Evolutionary conservation across 345 rosid species (phyloP), one percentile per base, ranked within the genome.

Genomic region (Turnera subulata): DNA sequence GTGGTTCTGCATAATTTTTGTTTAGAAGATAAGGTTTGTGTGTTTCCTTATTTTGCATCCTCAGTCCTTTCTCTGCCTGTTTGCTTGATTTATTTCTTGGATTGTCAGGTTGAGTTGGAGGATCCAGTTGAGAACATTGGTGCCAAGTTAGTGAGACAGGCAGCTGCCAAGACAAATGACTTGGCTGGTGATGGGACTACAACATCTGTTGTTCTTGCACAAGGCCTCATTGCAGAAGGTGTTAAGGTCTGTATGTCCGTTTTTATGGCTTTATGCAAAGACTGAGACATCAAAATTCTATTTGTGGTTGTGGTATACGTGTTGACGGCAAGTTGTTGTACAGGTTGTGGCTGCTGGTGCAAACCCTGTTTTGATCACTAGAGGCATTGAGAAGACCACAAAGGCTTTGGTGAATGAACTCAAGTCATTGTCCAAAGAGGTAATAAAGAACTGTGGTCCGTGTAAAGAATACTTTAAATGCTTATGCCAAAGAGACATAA

Each of bases 291-390:
- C n/a, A 7, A 46, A 12, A 38, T 46, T 29, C 16, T 13, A 12
- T 10, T 0, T 9, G 13, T 2, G 52, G n/a, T 43, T 24, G 43
- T 38, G 38, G 9, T n/a, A 6, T 37, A 9, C 6, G 19, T 32
- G 4, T n/a, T 26, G 22, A 4, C 6, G 37, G 21, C 32, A 18
- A 33, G 11, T 25, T 5, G 11, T 40, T 29, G 10, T 73, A 47
- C 67, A 90, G 97, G 97, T 93, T 53, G 99, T 93, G 44, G 97
- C 97, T 62, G 99, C 99, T 33, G 99, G 99, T 53, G 99, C 99
- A 15, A 93, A 93, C 64, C 99, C 97, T 21, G 97, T 89, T 50
- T 74, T 89, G 49, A 93, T 93, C 59, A 89, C 97, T 3, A 81
- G 99, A 55, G 99, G 99, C 23, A 89, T 93, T 66, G 97, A 93